Evolutionary conservation across 352 stramenopile species (phyloP), one percentile per base, ranked within the genome.

Genomic region (Pythium aphanidermatum): DNA sequence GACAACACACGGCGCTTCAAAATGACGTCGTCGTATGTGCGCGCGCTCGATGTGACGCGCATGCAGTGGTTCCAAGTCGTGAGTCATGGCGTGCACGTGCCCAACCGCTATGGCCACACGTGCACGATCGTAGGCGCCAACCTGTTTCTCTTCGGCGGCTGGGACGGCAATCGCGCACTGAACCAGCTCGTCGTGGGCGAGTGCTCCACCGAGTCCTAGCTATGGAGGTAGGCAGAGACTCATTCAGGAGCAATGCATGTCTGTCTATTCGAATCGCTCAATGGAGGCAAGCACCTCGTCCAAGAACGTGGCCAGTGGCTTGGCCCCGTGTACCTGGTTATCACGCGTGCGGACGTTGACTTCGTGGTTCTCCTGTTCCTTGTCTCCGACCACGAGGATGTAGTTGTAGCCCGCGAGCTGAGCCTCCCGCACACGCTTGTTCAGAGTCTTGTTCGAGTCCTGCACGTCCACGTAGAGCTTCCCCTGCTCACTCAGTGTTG

Each of bases 371-470:
- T 62, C 66, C 38, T 74, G 49, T 53, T 93, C 82, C 48, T 85
- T 76, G 45, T 78, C 77, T 5, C 82, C 82, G 25, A 93, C 73
- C 14, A 93, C 79, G 13, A 93, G 51, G 35, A 93, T 92, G 62
- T 85, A 93, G 58, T 92, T 93, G 64, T 90, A 93, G 20, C 70
- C 68, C 2, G 73, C 77, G 47, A 93, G 48, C 46, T 93, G 79
- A 3, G 70, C 79, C 27, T 93, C 82, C 28, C 82, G 82, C 20
- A 93, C 62, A 32, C 71, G 69, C 46, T 93, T 93, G 65, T 90
- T 90, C 16, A 93, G 74, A 23, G 82, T 93, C 63, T 92, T 93
- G 63, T 62, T 83, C 21, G 59, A 61, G 35, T 80, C 71, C 41
- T 83, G 57, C 12, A 93, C 70, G 43, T 92, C 79, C n/a, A 92